Base-by-base conservation (phyloP, 306 rosid genomes). In the Hippophae rhamnoides region DNA sequence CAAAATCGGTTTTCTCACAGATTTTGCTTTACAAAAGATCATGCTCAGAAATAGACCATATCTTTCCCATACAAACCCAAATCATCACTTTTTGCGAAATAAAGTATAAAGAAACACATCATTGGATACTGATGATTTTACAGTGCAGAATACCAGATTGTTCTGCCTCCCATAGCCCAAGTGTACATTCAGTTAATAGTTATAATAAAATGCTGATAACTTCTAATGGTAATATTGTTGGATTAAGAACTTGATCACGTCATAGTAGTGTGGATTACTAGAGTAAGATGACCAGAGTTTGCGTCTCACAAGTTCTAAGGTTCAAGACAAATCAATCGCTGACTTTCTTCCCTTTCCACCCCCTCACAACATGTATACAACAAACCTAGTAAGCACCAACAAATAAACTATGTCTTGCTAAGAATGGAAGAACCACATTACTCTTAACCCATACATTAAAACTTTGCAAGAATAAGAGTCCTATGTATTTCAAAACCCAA, bases 401-500 rank as follows among this genome's bases (percentile, higher is more conserved):
- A 6, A 13, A 49, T 12, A 1, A 49, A 49, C 5, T 10, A 10
- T 11, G 49, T 48, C 13, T 3, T 46, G 54, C 41, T 9, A 27
- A 58, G 55, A 0, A 50, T 31, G 38, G 7, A 46, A 57, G 51
- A 71, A 48, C 50, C 61, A 41, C 41, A 14, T 11, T 66, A 49
- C 55, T 46, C 61, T 69, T 44, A 59, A n/a, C 41, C 52, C 38
- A 41, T 9, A 25, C 7, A 31, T 43, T 10, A 43, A 43, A 14
- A 8, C 8, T 13, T n/a, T 60, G n/a, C 12, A 7, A 40, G n/a
- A 13, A 52, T 14, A 54, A 43, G 55, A 13, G 53, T 54, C 47
- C 46, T 58, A 46, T 65, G 49, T 23, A 13, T 43, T 23, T 38
- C 48, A 38, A 50, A 56, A 31, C 56, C n/a, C 54, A 64, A 41